Percentiles rank a stretch among this genome's conserved stretches.
These are phyloP conservation scores for Quercus engelmannii DNA, from an alignment of 306 rosid genomes.

Conservation along the genomic window DNA sequence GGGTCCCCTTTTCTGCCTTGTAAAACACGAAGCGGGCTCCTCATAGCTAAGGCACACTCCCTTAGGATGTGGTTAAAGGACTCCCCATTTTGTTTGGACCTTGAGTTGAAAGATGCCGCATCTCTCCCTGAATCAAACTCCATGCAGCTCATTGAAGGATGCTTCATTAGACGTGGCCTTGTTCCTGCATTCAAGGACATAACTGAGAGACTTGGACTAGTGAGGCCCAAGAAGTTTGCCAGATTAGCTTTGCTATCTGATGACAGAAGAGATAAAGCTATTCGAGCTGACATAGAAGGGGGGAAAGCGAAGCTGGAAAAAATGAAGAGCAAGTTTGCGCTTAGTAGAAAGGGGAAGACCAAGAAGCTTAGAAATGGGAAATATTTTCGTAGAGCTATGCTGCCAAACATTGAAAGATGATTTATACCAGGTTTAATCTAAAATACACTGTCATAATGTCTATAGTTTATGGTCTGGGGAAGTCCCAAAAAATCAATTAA, in stretches of 20 bases:
- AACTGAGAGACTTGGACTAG: slow-evolving; percentile 61
- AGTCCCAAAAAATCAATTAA: no score
- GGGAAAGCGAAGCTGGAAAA: slow-evolving; percentile 78
- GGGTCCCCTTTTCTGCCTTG: slow-evolving; percentile 96
- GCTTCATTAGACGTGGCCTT: slow-evolving; percentile 83
- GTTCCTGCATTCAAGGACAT: slow-evolving; percentile 88
- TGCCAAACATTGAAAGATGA: slow-evolving; percentile 13
- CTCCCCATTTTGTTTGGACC: slow-evolving; percentile 89
- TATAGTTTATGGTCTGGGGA: no score
- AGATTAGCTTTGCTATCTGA: slow-evolving; percentile 84
- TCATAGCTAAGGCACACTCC: slow-evolving; percentile 92
- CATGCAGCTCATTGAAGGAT: slow-evolving; percentile 74
- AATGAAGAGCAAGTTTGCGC: slow-evolving; percentile 42
- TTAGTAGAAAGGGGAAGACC: slow-evolving; percentile 35
- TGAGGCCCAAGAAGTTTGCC: slow-evolving; percentile 89
- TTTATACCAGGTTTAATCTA: no score
- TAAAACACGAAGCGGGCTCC: slow-evolving; percentile 73
- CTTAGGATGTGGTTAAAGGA: slow-evolving; percentile 97
- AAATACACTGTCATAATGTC: no score
- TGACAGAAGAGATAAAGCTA: slow-evolving; percentile 65
- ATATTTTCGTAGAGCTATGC: slow-evolving; percentile 34
- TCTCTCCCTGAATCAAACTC: slow-evolving; percentile 67
- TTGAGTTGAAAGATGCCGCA: slow-evolving; percentile 77
- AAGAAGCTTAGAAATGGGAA: slow-evolving; percentile 43
- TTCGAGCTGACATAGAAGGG: slow-evolving; percentile 65